Conservation (phyloP, 2,329 filamentous ascomycete genomes). For the Gaeumannomyces sp. region DNA sequence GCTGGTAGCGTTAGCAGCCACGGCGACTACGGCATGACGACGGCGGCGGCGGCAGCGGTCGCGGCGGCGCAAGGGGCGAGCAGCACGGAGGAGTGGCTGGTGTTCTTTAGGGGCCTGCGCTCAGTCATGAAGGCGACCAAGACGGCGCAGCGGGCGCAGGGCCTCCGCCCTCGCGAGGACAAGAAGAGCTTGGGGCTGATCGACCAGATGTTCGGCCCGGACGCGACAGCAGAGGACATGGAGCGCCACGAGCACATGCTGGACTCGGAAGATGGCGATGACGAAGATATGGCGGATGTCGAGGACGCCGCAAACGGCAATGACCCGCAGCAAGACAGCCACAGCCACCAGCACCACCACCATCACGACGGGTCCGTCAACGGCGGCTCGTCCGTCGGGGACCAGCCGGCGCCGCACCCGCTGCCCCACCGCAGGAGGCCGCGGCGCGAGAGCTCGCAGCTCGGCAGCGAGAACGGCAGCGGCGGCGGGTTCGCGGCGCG, state of each 20-base stretch:
- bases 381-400: not conserved
- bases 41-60: not conserved
- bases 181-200: conserved; percentile 6
- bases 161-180: not conserved
- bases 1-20: not conserved
- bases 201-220: conserved; percentile 10
- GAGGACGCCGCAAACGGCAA: not conserved
- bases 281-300: not conserved
- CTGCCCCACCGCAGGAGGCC: not conserved
- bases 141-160: not conserved
- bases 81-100: conserved; percentile 8
- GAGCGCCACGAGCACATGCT: not conserved
- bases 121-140: conserved; percentile 9
- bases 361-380: conserved; percentile 1
- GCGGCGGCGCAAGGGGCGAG: not conserved
- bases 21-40: not conserved
- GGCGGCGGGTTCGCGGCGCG: conserved; percentile 6
- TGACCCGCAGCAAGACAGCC: not conserved
- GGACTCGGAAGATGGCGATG: not conserved
- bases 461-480: not conserved
- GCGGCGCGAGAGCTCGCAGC: not conserved
- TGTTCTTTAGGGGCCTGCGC: conserved; percentile 10
- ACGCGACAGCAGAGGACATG: not conserved
- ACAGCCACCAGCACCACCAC: not conserved
- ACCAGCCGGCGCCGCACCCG: not conserved